phyloP scores from a whole-genome alignment of 208 protist species.

The Trypanosoma theileri region DNA sequence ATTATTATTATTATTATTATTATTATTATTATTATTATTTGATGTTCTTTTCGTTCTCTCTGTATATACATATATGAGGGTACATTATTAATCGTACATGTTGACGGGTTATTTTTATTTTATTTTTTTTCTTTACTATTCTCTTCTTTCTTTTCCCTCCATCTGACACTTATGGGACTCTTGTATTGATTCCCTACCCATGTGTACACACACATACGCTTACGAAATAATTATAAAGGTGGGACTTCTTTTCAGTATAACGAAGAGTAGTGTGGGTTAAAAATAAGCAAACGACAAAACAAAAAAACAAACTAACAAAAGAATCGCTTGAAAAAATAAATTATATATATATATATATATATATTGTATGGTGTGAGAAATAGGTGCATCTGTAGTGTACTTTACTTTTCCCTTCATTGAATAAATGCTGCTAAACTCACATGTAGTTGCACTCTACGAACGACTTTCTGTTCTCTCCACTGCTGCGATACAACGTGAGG shows the following conservation, averaged over 20 bases:
- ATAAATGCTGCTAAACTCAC: conserved; percentile 16
- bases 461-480: conserved; percentile 25
- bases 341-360: background rate
- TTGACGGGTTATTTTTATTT: background rate
- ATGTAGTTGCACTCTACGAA: conserved; percentile 27
- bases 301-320: too few species aligned
- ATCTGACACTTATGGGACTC: too few species aligned
- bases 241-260: too few species aligned
- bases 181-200: too few species aligned
- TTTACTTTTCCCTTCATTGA: background rate
- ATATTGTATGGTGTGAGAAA: background rate
- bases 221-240: too few species aligned
- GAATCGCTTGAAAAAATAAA: too few species aligned
- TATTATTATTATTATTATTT: conserved; percentile 10
- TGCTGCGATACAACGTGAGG: conserved; percentile 24
- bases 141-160: background rate
- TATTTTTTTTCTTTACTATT: background rate
- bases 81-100: too few species aligned
- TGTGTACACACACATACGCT: too few species aligned
- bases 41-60: background rate
- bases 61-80: background rate
- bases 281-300: too few species aligned
- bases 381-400: background rate
- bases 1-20: conserved; percentile 7
- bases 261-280: too few species aligned